Conservation (phyloP, 352 stramenopile genomes). For the Globisporangium spinosum region DNA sequence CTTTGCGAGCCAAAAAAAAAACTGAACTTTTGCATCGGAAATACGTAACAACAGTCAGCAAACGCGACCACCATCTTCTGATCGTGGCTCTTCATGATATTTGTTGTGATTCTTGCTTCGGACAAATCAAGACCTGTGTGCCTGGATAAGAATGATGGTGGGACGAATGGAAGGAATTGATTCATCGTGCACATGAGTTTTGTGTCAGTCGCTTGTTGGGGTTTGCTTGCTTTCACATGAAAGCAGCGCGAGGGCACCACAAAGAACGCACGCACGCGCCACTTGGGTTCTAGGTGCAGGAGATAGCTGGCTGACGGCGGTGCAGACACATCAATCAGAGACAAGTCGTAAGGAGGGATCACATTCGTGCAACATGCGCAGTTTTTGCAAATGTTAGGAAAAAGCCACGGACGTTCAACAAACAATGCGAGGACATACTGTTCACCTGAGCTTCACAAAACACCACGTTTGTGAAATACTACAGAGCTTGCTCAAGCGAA, state of each 20-base stretch:
- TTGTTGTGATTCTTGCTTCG: neutral
- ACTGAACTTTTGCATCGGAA: neutral
- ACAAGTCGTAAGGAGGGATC: neutral
- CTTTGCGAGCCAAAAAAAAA: neutral
- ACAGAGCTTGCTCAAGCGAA: no score
- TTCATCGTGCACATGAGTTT: neutral
- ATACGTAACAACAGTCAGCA: neutral
- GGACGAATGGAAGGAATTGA: neutral
- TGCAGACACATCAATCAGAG: constrained; percentile 1
- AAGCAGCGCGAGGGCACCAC: neutral
- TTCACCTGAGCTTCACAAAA: no score
- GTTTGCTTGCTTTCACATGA: neutral
- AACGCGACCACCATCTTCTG: neutral
- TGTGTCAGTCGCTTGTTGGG: no score
- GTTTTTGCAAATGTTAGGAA: neutral
- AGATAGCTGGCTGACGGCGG: neutral
- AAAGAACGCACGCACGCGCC: neutral
- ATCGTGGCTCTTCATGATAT: neutral
- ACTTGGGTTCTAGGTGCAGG: neutral
- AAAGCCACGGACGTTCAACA: neutral
- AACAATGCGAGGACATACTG: no score
- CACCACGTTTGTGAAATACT: no score
- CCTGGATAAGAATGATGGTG: constrained; percentile 11
- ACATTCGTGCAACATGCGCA: neutral
- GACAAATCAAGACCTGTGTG: neutral